Percentiles rank a stretch among this genome's conserved stretches.
Conservation (phyloP, 345 rosid genomes). For the Cardamine resedifolia region DNA sequence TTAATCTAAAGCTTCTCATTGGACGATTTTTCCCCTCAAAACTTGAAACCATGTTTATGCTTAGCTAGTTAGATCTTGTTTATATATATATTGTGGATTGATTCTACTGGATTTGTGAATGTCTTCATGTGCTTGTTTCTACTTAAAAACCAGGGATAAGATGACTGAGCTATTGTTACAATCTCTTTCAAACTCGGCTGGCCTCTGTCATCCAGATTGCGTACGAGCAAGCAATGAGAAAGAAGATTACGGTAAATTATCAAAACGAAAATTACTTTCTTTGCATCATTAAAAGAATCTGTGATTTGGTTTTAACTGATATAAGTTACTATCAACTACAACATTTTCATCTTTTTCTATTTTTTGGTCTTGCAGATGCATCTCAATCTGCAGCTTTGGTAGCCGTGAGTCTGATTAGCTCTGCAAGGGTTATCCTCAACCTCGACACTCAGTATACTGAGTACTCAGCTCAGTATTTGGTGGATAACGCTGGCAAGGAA, state of each 20-base stretch:
- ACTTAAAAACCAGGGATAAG: background rate
- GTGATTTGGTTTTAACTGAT: too few relatives aligned
- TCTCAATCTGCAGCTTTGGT: conserved; percentile 11
- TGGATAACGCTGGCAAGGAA: conserved; percentile 4
- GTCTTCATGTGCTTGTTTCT: background rate
- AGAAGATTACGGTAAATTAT: conserved; percentile 13
- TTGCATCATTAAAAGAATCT: too few relatives aligned
- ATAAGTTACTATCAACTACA: too few relatives aligned
- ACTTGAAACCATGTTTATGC: background rate
- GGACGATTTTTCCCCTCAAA: background rate
- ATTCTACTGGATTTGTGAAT: background rate
- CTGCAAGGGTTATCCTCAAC: conserved; percentile 2
- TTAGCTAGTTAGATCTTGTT: background rate
- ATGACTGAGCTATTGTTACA: background rate
- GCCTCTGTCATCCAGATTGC: background rate
- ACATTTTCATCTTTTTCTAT: background rate
- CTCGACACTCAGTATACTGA: conserved; percentile 6
- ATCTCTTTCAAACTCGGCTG: background rate
- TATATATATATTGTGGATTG: background rate
- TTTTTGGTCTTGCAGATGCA: conserved; percentile 4
- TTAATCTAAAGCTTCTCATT: background rate
- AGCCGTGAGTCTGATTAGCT: conserved; percentile 6
- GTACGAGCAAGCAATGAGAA: background rate
- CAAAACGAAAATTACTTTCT: too few relatives aligned
- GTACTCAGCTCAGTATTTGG: conserved; percentile 29